phyloP scores from a whole-genome alignment of 129 eudicot genomes.

The Saussurea involucrata region DNA sequence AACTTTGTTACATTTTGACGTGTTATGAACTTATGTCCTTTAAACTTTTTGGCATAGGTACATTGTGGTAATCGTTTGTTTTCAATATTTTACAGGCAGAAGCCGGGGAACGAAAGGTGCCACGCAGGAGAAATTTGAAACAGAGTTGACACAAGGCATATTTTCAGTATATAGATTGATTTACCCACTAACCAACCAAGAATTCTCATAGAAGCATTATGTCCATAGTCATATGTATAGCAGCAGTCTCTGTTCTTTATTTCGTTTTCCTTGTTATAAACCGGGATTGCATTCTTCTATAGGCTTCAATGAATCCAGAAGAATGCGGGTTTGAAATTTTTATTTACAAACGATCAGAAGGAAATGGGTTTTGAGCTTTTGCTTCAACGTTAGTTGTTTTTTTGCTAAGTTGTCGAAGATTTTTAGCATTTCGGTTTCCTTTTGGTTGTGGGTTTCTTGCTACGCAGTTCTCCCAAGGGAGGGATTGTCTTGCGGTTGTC shows the following conservation, averaged over 20 bases:
- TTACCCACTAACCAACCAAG: not conserved
- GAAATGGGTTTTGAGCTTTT: not conserved
- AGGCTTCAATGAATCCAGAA: not conserved
- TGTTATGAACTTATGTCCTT: not conserved
- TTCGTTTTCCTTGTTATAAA: not conserved
- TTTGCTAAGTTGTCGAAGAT: too few species aligned
- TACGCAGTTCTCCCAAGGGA: too few species aligned
- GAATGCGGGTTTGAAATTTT: not conserved
- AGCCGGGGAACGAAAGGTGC: slow-evolving; percentile 12
- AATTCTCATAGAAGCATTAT: slow-evolving; percentile 12
- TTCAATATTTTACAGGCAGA: slow-evolving; percentile 17
- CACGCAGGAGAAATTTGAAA: slow-evolving; percentile 16
- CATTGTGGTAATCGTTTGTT: not conserved
- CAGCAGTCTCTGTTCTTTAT: not conserved
- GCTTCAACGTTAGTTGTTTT: too few species aligned
- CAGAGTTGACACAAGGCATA: slow-evolving; percentile 11
- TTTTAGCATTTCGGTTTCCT: too few species aligned
- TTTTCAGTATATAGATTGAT: not conserved
- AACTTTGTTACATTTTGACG: not conserved
- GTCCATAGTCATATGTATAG: slow-evolving; percentile 12
- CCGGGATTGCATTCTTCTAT: not conserved
- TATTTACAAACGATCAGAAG: not conserved
- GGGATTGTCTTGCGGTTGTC: too few species aligned
- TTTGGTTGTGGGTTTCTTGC: too few species aligned
- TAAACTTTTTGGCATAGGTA: not conserved